Conservation (phyloP, 768 basidiomycete genomes). For the Coprinellus aureogranulatus region DNA sequence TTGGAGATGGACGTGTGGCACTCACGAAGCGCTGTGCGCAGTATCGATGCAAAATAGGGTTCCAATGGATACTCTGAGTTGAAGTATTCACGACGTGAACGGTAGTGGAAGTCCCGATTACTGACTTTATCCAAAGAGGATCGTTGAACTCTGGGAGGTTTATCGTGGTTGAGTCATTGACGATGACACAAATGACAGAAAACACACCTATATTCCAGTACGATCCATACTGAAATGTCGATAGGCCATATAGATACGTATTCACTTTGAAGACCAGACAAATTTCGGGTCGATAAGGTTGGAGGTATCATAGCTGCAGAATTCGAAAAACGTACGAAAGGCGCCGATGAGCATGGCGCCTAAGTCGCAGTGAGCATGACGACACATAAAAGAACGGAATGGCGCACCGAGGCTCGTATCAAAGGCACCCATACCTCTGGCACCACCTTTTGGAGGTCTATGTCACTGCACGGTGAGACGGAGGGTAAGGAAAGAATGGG, state of each 20-base stretch:
- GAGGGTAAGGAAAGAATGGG: not conserved
- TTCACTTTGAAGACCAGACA: not conserved
- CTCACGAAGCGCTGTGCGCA: not conserved
- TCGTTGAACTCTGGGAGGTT: constrained; percentile 4
- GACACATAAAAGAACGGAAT: not conserved
- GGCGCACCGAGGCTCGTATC: not conserved
- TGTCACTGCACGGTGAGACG: not conserved
- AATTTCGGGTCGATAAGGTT: not conserved
- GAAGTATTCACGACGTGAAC: not conserved
- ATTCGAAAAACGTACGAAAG: not conserved
- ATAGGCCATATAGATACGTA: constrained; percentile 3
- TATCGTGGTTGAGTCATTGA: too few species aligned
- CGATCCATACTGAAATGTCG: not conserved
- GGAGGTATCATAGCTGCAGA: not conserved
- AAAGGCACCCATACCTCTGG: constrained; percentile 1
- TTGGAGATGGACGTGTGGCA: too few species aligned
- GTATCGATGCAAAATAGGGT: not conserved
- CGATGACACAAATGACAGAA: too few species aligned
- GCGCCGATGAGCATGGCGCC: not conserved
- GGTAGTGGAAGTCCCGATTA: not conserved
- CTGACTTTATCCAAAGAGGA: constrained; percentile 1
- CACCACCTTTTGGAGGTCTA: not conserved
- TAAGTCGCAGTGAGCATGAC: not conserved
- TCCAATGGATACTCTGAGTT: not conserved
- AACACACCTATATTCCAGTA: not conserved